Evolutionary conservation across 108 stramenopile genomes (phyloP).

Genomic region (Licmophora abbreviata): DNA sequence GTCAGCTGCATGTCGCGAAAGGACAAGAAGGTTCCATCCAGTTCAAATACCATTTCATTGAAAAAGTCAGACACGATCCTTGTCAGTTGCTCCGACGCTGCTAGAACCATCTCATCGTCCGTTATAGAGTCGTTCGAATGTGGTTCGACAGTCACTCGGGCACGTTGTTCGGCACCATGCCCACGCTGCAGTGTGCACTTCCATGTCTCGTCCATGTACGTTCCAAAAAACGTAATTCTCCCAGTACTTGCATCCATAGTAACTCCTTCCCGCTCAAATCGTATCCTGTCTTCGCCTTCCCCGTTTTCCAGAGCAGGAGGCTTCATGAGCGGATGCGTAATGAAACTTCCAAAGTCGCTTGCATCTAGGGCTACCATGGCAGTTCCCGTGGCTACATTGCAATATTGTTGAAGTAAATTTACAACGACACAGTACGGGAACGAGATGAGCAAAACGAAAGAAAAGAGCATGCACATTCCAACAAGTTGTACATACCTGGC

Average conservation of each 20-base stretch:
- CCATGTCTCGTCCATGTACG: slow-evolving; percentile 17
- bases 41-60: slow-evolving; percentile 48
- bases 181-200: slow-evolving; percentile 20
- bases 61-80: slow-evolving; percentile 32
- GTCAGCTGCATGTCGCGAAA: slow-evolving; percentile 45
- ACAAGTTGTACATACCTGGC: slow-evolving; percentile 18
- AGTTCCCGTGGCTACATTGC: slow-evolving; percentile 24
- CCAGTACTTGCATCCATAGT: slow-evolving; percentile 16
- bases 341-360: slow-evolving; percentile 48
- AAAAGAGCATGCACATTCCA: not conserved
- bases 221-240: slow-evolving; percentile 15
- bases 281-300: slow-evolving; percentile 5
- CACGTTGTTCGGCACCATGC: slow-evolving; percentile 3
- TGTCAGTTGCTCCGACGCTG: slow-evolving; percentile 13
- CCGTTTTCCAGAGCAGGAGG: slow-evolving; percentile 14
- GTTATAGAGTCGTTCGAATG: not conserved
- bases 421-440: too few species aligned
- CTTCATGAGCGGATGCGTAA: slow-evolving; percentile 47
- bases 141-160: slow-evolving; percentile 3
- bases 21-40: slow-evolving; percentile 50
- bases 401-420: too few species aligned
- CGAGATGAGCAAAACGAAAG: too few species aligned
- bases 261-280: slow-evolving; percentile 30
- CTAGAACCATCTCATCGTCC: not conserved
- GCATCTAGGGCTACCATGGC: slow-evolving; percentile 43